Evolutionary conservation across 2,329 filamentous ascomycete species (phyloP).

Genomic region (Fusarium euwallaceae): DNA sequence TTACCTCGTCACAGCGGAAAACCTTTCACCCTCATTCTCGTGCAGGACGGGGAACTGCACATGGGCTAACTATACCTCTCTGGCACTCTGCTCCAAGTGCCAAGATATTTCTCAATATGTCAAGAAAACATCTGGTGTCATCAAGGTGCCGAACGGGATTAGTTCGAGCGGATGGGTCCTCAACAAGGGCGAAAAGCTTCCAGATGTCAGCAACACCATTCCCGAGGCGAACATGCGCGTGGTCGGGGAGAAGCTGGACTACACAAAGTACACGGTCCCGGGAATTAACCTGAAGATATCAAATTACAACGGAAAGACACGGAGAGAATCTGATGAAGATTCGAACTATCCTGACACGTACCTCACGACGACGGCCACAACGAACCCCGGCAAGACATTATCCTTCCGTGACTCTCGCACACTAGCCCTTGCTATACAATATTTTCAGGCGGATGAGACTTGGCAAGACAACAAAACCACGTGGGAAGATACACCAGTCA

Average conservation of each 20-base stretch:
- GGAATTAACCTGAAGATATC: neutral
- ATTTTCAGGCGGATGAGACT: conserved; percentile 1
- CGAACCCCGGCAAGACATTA: conserved; percentile 16
- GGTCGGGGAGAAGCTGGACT: neutral
- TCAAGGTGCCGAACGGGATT: neutral
- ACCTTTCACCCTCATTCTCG: conserved; percentile 1
- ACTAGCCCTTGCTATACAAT: conserved; percentile 15
- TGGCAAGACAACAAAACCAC: conserved; percentile 6
- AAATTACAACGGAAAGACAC: conserved; percentile 1
- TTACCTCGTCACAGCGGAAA: neutral
- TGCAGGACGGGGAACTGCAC: conserved; percentile 30
- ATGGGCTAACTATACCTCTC: conserved; percentile 1
- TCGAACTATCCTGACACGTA: conserved; percentile 12
- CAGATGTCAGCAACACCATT: conserved; percentile 9
- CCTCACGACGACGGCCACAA: conserved; percentile 4
- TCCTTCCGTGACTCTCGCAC: conserved; percentile 7
- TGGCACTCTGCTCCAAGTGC: conserved; percentile 21
- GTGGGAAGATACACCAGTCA: conserved; percentile 16
- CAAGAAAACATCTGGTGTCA: neutral
- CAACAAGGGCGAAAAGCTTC: neutral
- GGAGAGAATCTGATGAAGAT: neutral
- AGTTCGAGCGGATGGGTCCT: neutral
- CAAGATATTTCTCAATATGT: neutral
- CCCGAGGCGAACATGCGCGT: neutral
- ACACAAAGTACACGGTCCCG: neutral